Percentiles rank a stretch among this genome's conserved stretches.
Evolutionary conservation across 1,139 yeast species (phyloP).

Genomic region (Meyerozyma elateridarum): DNA sequence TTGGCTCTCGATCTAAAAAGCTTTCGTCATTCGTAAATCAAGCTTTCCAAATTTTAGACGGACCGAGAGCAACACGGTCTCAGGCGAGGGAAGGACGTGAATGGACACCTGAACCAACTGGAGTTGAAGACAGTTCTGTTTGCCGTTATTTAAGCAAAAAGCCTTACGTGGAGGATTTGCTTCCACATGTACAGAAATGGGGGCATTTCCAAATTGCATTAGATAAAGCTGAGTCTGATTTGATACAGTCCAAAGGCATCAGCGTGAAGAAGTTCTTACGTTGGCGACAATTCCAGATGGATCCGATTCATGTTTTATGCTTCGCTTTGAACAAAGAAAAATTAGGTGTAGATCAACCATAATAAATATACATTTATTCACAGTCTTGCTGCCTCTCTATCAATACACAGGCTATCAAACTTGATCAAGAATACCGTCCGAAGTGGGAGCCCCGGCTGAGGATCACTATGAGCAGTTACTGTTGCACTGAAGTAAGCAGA

Average conservation of each 20-base stretch:
- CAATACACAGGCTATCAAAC: constrained; percentile 57
- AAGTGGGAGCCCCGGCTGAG: constrained; percentile 56
- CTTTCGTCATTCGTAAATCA: constrained; percentile 18
- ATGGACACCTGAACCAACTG: constrained; percentile 13
- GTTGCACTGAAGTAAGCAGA: constrained; percentile 74
- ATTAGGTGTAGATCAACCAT: too few species aligned
- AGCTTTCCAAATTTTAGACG: constrained; percentile 11
- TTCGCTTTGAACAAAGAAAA: neutral
- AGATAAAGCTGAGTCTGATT: constrained; percentile 21
- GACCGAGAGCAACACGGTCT: constrained; percentile 5
- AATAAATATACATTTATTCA: neutral
- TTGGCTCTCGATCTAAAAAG: constrained; percentile 18
- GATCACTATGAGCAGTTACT: constrained; percentile 86
- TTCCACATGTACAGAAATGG: constrained; percentile 36
- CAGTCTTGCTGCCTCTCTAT: constrained; percentile 43
- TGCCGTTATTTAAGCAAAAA: constrained; percentile 12
- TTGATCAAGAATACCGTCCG: constrained; percentile 83
- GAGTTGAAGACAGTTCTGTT: constrained; percentile 18
- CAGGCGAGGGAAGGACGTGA: constrained; percentile 4
- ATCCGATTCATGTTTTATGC: neutral
- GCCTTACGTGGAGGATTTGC: constrained; percentile 23
- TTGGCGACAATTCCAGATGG: constrained; percentile 34
- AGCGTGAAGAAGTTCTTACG: constrained; percentile 27
- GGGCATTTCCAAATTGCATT: constrained; percentile 27
- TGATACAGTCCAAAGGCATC: constrained; percentile 12